Base-by-base conservation (phyloP, 2,329 filamentous ascomycete species). In the Colletotrichum sp. region DNA sequence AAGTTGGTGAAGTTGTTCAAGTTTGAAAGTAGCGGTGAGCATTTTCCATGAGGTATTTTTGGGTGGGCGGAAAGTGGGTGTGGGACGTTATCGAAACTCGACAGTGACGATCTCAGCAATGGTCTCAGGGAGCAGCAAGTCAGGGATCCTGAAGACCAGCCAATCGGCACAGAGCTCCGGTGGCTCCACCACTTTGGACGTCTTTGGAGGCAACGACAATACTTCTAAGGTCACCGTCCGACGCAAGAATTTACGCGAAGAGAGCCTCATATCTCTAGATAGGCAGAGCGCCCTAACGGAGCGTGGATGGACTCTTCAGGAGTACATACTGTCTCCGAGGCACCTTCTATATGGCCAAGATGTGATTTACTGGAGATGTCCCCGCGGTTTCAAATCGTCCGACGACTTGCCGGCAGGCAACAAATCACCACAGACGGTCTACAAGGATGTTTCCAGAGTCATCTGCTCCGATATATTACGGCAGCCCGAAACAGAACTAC, bases 41-140 rank as follows among this genome's bases (percentile, higher is more conserved):
- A n/a, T n/a, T n/a, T n/a, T n/a, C n/a, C n/a, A n/a, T n/a, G n/a
- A n/a, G n/a, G n/a, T n/a, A n/a, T n/a, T n/a, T n/a, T n/a, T n/a
- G n/a, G n/a, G n/a, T n/a, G n/a, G n/a, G n/a, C n/a, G n/a, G n/a
- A n/a, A n/a, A n/a, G n/a, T n/a, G n/a, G n/a, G n/a, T n/a, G n/a
- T n/a, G n/a, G n/a, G n/a, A n/a, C n/a, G n/a, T n/a, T 76, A 76
- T 47, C 54, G 61, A n/a, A 66, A 71, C n/a, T 69, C 67, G 2
- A 59, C 33, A 1, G 31, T 75, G 6, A 75, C 55, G 2, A 34
- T 75, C 27, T 69, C 67, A 27, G 72, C 74, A 3, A 27, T 72
- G 65, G 11, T 51, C 6, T 64, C 66, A 2, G 29, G 15, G 2
- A 15, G 16, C 6, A 66, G 59, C 8, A 66, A 31, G 9, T 21